Percentiles rank a stretch among this genome's conserved stretches.
Conservation (phyloP, 2,329 filamentous ascomycete genomes). For the Phialemoniopsis sp. region DNA sequence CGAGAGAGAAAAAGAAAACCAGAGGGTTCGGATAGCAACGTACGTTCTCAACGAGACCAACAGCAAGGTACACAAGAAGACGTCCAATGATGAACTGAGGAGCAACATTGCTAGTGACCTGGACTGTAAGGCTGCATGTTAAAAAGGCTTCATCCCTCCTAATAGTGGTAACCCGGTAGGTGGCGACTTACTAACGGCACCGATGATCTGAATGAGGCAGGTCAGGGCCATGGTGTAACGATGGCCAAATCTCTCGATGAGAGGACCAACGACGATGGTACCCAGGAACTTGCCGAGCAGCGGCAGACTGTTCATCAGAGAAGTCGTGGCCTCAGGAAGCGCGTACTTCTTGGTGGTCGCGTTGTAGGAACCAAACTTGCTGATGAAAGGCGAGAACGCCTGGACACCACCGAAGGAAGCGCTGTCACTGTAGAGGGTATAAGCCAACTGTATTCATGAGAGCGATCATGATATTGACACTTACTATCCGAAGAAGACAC, state of each 20-base stretch:
- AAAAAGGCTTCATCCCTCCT: not conserved
- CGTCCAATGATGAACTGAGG: slow-evolving; percentile 4
- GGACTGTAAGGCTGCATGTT: slow-evolving; percentile 1
- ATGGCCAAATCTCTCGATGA: slow-evolving; percentile 11
- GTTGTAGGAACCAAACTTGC: slow-evolving; percentile 8
- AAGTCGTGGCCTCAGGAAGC: slow-evolving; percentile 2
- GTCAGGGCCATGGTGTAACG: slow-evolving; percentile 9
- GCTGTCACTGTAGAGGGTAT: slow-evolving; percentile 5
- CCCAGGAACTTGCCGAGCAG: slow-evolving; percentile 41
- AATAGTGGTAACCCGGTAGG: not conserved
- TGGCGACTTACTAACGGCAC: slow-evolving; percentile 8
- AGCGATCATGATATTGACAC: not conserved
- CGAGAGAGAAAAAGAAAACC: no score
- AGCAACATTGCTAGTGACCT: slow-evolving; percentile 4
- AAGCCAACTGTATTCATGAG: not conserved
- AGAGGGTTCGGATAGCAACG: no score
- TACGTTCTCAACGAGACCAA: slow-evolving; percentile 7
- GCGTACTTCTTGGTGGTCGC: slow-evolving; percentile 2
- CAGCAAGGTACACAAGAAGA: slow-evolving; percentile 4
- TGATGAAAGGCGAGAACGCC: slow-evolving; percentile 9
- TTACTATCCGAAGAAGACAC: slow-evolving; percentile 11
- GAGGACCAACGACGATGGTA: slow-evolving; percentile 9
- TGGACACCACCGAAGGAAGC: slow-evolving; percentile 13
- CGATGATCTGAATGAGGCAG: slow-evolving; percentile 10
- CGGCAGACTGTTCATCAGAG: slow-evolving; percentile 43